These are phyloP conservation scores for Neoboletus magnificus DNA, from an alignment of 768 basidiomycete genomes.

Conservation along the genomic window DNA sequence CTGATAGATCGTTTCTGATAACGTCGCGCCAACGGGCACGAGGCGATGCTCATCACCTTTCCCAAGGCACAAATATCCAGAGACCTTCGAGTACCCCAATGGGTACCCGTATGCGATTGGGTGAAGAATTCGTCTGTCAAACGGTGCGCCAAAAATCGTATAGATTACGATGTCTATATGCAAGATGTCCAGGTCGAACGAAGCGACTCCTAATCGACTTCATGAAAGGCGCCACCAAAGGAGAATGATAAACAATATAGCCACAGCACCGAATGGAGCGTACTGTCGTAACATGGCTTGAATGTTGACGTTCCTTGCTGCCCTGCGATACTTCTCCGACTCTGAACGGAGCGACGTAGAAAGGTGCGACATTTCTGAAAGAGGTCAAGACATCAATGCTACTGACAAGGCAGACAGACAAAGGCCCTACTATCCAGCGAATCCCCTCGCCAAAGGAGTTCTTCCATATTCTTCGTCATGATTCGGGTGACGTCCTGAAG, in stretches of 20 bases:
- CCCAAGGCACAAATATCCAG: not conserved
- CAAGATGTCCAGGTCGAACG: conserved; percentile 20
- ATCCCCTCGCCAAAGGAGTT: conserved; percentile 96
- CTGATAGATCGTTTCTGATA: not conserved
- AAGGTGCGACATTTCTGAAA: conserved; percentile 90
- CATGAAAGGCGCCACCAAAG: conserved; percentile 77
- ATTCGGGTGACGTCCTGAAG: conserved; percentile 97
- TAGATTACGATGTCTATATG: conserved; percentile 29
- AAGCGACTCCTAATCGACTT: conserved; percentile 16
- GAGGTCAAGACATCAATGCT: not conserved
- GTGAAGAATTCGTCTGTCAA: not conserved
- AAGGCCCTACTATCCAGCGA: conserved; percentile 80
- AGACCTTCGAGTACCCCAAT: not conserved
- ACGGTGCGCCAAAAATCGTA: conserved; percentile 7
- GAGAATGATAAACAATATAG: conserved; percentile 72
- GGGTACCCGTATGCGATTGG: not conserved
- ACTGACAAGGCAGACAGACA: not conserved
- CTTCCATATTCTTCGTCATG: conserved; percentile 99
- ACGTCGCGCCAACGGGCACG: not conserved
- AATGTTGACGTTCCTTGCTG: conserved; percentile 90
- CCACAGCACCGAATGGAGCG: conserved; percentile 85
- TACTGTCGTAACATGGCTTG: conserved; percentile 94
- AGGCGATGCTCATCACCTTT: not conserved
- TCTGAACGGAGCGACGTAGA: conserved; percentile 93
- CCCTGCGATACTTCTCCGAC: conserved; percentile 96